Base-by-base conservation (phyloP, 768 basidiomycete genomes). In the Multifurca ochricompacta region DNA sequence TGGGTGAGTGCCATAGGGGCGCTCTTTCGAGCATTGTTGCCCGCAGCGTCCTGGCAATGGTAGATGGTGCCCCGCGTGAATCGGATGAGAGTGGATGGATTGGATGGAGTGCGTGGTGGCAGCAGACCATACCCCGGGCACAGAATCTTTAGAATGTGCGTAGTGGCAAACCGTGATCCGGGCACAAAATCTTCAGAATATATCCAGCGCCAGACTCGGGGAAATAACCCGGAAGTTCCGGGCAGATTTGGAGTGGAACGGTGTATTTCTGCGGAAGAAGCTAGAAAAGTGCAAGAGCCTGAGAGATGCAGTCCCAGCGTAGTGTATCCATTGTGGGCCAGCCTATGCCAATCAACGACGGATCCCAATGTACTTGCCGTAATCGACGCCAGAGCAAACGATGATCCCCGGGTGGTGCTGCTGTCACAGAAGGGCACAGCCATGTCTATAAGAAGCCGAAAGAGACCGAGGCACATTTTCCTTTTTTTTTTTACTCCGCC, bases 81-180 rank as follows among this genome's bases (percentile, higher is more conserved):
- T 28, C 36, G 32, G 11, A 6, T 27, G 23, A 21, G 23, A 28
- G 21, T 39, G 30, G 19, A 36, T 16, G 21, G 18, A 16, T 14
- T 34, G 27, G 54, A 49, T 55, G 54, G 42, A 41, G 28, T 9
- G 27, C 27, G 41, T 42, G 41, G 41, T 25, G 41, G 41, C 3
- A 42, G 14, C n/a, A n/a, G n/a, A 42, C 41, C 14, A 21, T 6
- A 41, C 23, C 41, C 41, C 41, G 41, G 41, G n/a, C 41, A 23
- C 41, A 14, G 23, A 5, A 14, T 42, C 41, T 27, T 16, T 25
- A 42, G 41, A 16, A 42, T 42, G 23, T 25, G 27, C 8, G 44
- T 36, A 30, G 27, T 0, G 30, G 7, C 23, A 23, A 11, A 36
- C 41, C 21, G 32, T 4, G 23, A 23, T 23, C 47, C 47, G 32